Evolutionary conservation across 2,329 filamentous ascomycete species (phyloP).

Genomic region (Verticillium zaregamsianum): DNA sequence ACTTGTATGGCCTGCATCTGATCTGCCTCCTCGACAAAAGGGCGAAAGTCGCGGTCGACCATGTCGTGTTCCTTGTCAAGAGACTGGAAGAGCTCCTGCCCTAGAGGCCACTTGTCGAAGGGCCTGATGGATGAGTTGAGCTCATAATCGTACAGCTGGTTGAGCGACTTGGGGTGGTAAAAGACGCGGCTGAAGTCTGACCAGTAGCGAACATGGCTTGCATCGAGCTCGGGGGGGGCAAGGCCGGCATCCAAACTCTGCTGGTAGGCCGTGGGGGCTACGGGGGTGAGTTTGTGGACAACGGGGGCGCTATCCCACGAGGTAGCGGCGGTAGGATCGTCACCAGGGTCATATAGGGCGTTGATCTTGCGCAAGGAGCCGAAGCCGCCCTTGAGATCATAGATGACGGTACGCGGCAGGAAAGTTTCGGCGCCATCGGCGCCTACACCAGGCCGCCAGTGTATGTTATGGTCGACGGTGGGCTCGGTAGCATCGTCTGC

Average conservation of each 20-base stretch:
- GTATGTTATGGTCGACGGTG: constrained; percentile 75
- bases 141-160: constrained; percentile 85
- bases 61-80: constrained; percentile 80
- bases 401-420: constrained; percentile 85
- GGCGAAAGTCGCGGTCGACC: constrained; percentile 82
- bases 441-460: constrained; percentile 80
- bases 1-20: constrained; percentile 84
- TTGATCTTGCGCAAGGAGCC: constrained; percentile 85
- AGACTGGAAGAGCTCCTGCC: constrained; percentile 69
- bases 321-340: constrained; percentile 17
- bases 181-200: constrained; percentile 93
- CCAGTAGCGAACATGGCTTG: constrained; percentile 84
- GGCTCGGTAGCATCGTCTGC: constrained; percentile 51
- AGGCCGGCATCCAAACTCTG: constrained; percentile 70
- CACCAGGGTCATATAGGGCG: constrained; percentile 68
- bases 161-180: constrained; percentile 82
- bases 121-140: constrained; percentile 75
- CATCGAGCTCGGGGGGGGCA: constrained; percentile 58
- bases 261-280: constrained; percentile 73
- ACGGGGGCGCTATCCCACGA: constrained; percentile 59
- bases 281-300: constrained; percentile 63
- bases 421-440: constrained; percentile 86
- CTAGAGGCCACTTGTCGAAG: constrained; percentile 72
- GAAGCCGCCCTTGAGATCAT: constrained; percentile 92
- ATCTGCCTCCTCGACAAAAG: constrained; percentile 90